phyloP scores from a whole-genome alignment of 306 rosid genomes.

The Vigna nakashimae region DNA sequence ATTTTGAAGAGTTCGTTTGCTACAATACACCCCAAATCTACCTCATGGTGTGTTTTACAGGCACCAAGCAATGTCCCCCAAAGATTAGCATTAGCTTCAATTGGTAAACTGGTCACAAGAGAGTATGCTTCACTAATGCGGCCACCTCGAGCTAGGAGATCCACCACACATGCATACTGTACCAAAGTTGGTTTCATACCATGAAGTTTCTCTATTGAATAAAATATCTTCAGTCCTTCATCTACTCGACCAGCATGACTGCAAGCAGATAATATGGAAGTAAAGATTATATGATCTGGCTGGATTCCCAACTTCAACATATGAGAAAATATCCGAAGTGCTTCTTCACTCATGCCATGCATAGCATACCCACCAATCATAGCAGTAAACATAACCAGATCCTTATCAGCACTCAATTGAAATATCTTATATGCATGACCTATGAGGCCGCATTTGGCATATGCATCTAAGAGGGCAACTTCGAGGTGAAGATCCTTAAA shows the following conservation, averaged over 20 bases:
- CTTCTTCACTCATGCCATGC: conserved; percentile 87
- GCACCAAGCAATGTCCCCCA: conserved; percentile 90
- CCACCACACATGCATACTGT: conserved; percentile 87
- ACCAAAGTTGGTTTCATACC: conserved; percentile 82
- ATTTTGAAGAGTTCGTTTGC: conserved; percentile 68
- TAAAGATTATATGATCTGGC: conserved; percentile 76
- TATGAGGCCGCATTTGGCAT: conserved; percentile 82
- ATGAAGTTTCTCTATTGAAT: conserved; percentile 67
- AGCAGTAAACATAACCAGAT: conserved; percentile 87
- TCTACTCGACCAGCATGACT: conserved; percentile 83
- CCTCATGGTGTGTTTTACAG: conserved; percentile 77
- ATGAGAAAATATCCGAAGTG: conserved; percentile 62
- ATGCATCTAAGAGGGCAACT: conserved; percentile 81
- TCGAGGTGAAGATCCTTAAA: conserved; percentile 64
- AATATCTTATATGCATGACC: conserved; percentile 67
- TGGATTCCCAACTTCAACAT: conserved; percentile 71
- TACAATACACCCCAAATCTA: conserved; percentile 71
- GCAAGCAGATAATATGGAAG: conserved; percentile 81
- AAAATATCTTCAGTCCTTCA: conserved; percentile 79
- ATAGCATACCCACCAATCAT: conserved; percentile 85
- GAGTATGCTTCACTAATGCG: conserved; percentile 68
- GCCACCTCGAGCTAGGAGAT: conserved; percentile 85
- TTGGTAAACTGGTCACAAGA: conserved; percentile 68
- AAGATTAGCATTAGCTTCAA: conserved; percentile 73
- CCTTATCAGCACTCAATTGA: conserved; percentile 62